phyloP scores from a whole-genome alignment of 2,329 filamentous ascomycete genomes.

The Mollisia scopiformis region DNA sequence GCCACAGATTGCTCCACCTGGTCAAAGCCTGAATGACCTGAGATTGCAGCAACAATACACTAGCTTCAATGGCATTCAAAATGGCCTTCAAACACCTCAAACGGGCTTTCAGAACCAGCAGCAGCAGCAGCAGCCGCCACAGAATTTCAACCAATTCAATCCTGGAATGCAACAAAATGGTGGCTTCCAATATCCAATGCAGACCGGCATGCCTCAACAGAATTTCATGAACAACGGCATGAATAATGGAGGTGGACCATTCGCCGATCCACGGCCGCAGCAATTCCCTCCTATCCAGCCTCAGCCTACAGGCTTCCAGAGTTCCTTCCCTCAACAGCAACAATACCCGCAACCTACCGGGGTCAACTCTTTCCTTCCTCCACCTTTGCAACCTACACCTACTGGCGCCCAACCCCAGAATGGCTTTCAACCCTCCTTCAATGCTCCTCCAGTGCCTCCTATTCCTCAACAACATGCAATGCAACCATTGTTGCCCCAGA shows the following conservation, averaged over 20 bases:
- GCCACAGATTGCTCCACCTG: constrained; percentile 67
- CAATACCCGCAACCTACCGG: constrained; percentile 42
- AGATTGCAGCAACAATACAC: constrained; percentile 60
- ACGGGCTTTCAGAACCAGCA: constrained; percentile 45
- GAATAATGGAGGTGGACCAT: constrained; percentile 51
- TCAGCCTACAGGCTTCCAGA: constrained; percentile 52
- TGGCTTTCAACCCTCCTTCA: constrained; percentile 49
- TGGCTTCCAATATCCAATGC: constrained; percentile 32
- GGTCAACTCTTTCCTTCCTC: constrained; percentile 62
- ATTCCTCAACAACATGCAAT: constrained; percentile 59
- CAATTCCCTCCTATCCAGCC: constrained; percentile 53
- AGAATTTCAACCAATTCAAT: constrained; percentile 37
- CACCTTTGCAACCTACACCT: constrained; percentile 61
- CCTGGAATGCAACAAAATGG: constrained; percentile 29
- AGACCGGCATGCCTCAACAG: constrained; percentile 33
- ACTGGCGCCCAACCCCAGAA: constrained; percentile 53
- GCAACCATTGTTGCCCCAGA: constrained; percentile 71
- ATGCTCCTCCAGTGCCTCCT: constrained; percentile 48
- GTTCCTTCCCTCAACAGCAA: constrained; percentile 41
- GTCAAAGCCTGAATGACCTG: constrained; percentile 77
- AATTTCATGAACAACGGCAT: constrained; percentile 48
- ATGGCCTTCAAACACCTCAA: constrained; percentile 32
- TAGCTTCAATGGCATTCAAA: constrained; percentile 53
- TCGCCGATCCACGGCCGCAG: constrained; percentile 58
- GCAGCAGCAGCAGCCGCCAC: constrained; percentile 15